A percentile compares a stretch with the other conserved stretches of the same genome.
Conservation (phyloP, 768 basidiomycete species). For the Pisolithus marmoratus region DNA sequence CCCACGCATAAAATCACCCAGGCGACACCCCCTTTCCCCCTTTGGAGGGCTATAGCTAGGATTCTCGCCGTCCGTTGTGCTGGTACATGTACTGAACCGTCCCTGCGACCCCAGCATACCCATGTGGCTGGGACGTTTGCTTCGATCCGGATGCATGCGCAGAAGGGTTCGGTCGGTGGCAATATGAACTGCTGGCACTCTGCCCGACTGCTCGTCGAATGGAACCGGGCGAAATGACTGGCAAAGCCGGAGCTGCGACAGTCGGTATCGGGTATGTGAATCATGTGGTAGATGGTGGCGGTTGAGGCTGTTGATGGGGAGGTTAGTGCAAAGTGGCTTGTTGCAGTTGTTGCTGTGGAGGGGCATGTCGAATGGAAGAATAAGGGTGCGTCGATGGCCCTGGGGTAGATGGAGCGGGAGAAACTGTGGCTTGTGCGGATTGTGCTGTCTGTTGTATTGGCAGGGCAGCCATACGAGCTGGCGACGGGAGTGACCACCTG, state of each 20-base stretch:
- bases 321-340: neutral
- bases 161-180: constrained; percentile 39
- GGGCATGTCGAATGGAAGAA: constrained; percentile 26
- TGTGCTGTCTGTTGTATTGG: constrained; percentile 23
- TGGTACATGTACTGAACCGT: constrained; percentile 43
- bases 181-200: constrained; percentile 43
- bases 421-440: constrained; percentile 20
- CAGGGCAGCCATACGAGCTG: constrained; percentile 28
- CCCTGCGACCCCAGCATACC: constrained; percentile 13
- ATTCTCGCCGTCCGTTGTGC: constrained; percentile 35
- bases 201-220: constrained; percentile 31
- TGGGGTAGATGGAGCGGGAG: constrained; percentile 31
- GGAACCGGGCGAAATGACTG: constrained; percentile 41
- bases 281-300: constrained; percentile 16
- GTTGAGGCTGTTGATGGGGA: constrained; percentile 11
- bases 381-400: constrained; percentile 31
- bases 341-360: constrained; percentile 22
- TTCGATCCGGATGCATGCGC: constrained; percentile 17
- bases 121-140: constrained; percentile 15
- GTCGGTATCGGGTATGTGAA: constrained; percentile 74
- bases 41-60: constrained; percentile 4
- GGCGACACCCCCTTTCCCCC: too few species aligned
- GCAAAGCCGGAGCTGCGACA: constrained; percentile 55
- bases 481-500: constrained; percentile 9
- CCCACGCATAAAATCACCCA: neutral